phyloP scores from a whole-genome alignment of 2,329 filamentous ascomycete genomes.

The Fusarium sp. region DNA sequence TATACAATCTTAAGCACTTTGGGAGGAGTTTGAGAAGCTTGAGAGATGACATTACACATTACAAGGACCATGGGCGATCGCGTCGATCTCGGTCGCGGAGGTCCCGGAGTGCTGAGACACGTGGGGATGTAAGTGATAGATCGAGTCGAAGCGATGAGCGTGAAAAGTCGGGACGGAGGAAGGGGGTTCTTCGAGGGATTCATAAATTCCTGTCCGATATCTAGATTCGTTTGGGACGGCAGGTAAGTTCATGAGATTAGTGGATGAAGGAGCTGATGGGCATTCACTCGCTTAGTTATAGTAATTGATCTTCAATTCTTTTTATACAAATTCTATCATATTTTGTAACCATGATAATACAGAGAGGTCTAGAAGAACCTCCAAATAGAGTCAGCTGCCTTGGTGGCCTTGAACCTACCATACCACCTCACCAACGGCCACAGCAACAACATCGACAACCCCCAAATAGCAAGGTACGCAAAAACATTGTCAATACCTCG shows the following conservation, averaged over 20 bases:
- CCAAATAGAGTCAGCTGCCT: conserved; percentile 54
- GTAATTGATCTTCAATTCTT: neutral
- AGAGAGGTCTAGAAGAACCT: conserved; percentile 50
- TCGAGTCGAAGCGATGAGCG: neutral
- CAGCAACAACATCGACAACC: conserved; percentile 46
- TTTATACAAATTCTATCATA: neutral
- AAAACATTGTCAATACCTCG: conserved; percentile 50
- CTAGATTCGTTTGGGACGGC: neutral
- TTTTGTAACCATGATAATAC: no score
- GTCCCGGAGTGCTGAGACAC: neutral
- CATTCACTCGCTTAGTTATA: neutral
- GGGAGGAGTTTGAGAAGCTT: conserved; percentile 7
- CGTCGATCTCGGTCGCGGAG: neutral
- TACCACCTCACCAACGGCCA: conserved; percentile 55
- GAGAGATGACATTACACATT: neutral
- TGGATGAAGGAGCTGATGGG: neutral
- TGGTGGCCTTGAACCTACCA: conserved; percentile 53
- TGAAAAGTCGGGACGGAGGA: neutral
- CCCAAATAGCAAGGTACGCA: conserved; percentile 50
- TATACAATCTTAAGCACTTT: conserved; percentile 23
- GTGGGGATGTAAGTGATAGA: neutral
- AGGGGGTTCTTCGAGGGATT: neutral
- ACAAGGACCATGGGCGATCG: neutral
- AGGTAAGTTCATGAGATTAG: neutral
- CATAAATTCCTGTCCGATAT: neutral